Percentiles rank a stretch among this genome's conserved stretches.
These are phyloP conservation scores for Fragaria iinumae DNA, from an alignment of 306 rosid genomes.

Conservation along the genomic window DNA sequence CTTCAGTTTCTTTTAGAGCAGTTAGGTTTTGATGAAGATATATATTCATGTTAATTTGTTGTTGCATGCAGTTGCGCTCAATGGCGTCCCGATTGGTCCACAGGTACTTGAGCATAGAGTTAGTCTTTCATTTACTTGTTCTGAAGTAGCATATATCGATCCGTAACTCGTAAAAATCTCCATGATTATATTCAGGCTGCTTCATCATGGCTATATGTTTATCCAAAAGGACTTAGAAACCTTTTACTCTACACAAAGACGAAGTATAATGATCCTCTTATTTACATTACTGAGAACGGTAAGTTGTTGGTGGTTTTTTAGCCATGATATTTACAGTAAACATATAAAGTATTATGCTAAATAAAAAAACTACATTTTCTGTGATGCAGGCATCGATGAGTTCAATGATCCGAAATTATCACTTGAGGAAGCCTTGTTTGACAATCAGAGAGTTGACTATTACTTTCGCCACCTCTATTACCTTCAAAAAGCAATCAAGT, in stretches of 20 bases:
- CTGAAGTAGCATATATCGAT: not conserved
- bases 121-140: not conserved
- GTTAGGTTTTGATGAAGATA: not conserved
- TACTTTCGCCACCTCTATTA: constrained; percentile 38
- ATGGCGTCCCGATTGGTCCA: constrained; percentile 51
- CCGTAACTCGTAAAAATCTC: not conserved
- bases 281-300: constrained; percentile 35
- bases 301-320: not conserved
- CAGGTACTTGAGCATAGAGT: constrained; percentile 21
- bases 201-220: constrained; percentile 37
- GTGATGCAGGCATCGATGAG: constrained; percentile 50
- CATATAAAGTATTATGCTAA: not conserved
- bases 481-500: constrained; percentile 49
- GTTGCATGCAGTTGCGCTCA: constrained; percentile 32
- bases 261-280: constrained; percentile 48
- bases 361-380: not conserved
- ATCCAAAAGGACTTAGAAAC: constrained; percentile 54
- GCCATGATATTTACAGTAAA: not conserved
- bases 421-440: constrained; percentile 30
- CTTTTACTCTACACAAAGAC: constrained; percentile 44
- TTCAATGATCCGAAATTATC: constrained; percentile 39
- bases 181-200: constrained; percentile 14
- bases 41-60: not conserved
- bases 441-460: constrained; percentile 48
- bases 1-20: not conserved